Conservation (phyloP, 1,284 basidiomycete species). For the Austroboletus novae-zelandiae region DNA sequence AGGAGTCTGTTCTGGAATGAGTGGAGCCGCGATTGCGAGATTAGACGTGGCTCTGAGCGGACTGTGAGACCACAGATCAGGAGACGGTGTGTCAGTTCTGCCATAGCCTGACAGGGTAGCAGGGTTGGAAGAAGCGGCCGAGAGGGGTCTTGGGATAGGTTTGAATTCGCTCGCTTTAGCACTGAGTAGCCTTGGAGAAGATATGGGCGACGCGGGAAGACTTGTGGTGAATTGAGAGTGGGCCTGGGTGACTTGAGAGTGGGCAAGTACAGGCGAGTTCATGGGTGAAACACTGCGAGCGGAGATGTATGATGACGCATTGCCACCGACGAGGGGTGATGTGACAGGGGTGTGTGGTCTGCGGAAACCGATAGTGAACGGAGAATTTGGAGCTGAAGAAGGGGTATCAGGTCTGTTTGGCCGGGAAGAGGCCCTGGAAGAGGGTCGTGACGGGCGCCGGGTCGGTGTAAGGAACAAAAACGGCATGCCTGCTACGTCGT, state of each 20-base stretch:
- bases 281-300: constrained; percentile 61
- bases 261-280: constrained; percentile 65
- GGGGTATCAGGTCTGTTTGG: constrained; percentile 72
- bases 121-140: constrained; percentile 67
- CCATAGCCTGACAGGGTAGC: constrained; percentile 48
- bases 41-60: constrained; percentile 75
- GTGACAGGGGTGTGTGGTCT: constrained; percentile 74
- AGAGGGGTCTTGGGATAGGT: constrained; percentile 71
- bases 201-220: constrained; percentile 61
- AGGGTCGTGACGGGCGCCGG: constrained; percentile 76
- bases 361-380: constrained; percentile 67
- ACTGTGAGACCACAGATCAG: constrained; percentile 78
- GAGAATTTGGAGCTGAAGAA: constrained; percentile 65
- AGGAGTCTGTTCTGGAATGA: constrained; percentile 71
- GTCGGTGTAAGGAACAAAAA: constrained; percentile 78
- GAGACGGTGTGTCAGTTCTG: constrained; percentile 72
- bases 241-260: constrained; percentile 47
- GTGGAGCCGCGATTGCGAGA: constrained; percentile 83
- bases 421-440: constrained; percentile 74
- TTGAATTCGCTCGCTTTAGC: constrained; percentile 69
- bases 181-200: constrained; percentile 59
- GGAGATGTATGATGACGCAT: constrained; percentile 56
- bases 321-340: constrained; percentile 63
- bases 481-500: constrained; percentile 78
- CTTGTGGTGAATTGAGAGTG: constrained; percentile 66